A percentile compares a stretch with the other conserved stretches of the same genome.
These are phyloP conservation scores for Suillus decipiens DNA, from an alignment of 768 basidiomycete species.

Conservation along the genomic window DNA sequence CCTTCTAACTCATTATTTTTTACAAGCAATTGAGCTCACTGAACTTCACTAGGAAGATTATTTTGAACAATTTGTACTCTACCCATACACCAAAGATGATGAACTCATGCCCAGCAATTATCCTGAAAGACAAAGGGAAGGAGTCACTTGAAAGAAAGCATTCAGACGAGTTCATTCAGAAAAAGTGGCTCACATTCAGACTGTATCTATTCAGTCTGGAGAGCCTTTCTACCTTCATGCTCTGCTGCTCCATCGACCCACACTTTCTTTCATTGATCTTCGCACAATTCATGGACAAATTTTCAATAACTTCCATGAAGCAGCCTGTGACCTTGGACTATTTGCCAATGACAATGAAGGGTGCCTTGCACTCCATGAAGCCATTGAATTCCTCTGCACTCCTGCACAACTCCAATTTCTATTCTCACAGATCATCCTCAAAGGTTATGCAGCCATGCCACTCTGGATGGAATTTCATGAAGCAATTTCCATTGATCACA, in stretches of 20 bases:
- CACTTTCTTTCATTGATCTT: constrained; percentile 24
- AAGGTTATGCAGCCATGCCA: too few species aligned
- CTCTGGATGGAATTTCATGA: too few species aligned
- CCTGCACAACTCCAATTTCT: too few species aligned
- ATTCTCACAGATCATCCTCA: too few species aligned
- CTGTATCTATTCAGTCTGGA: constrained; percentile 28
- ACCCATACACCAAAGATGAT: neutral
- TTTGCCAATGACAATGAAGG: too few species aligned
- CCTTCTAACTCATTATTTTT: constrained; percentile 24
- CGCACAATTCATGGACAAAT: too few species aligned
- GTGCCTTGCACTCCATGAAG: too few species aligned
- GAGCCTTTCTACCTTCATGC: constrained; percentile 37
- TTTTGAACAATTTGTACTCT: neutral
- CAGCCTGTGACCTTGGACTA: too few species aligned
- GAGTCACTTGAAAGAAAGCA: neutral
- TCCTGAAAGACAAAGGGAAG: neutral
- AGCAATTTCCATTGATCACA: too few species aligned
- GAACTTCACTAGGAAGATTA: neutral
- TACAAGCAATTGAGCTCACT: neutral
- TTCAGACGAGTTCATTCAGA: accelerated
- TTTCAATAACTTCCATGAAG: too few species aligned
- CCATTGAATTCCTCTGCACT: too few species aligned
- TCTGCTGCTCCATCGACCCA: constrained; percentile 26
- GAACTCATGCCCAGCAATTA: neutral
- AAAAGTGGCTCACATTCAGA: constrained; percentile 27